A percentile compares a stretch with the other conserved stretches of the same genome.
phyloP scores from a whole-genome alignment of 768 basidiomycete species.

The Suillus fuscotomentosus region DNA sequence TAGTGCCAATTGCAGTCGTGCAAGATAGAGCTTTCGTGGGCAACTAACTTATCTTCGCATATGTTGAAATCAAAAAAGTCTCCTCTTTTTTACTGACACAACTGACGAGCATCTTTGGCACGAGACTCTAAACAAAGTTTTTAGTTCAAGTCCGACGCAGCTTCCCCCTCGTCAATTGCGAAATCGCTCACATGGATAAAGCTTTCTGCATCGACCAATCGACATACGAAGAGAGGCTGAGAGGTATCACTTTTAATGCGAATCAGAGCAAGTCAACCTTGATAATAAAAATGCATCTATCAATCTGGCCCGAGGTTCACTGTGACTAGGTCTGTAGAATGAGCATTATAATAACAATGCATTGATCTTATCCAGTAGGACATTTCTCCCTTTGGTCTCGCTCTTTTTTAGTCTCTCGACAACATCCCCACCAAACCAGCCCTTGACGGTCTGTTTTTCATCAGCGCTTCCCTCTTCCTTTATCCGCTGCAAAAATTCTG shows the following conservation, averaged over 20 bases:
- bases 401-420: slow-evolving; percentile 47
- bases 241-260: neutral
- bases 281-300: neutral
- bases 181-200: neutral
- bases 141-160: neutral
- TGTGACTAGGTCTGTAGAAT: neutral
- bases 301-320: neutral
- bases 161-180: neutral
- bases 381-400: slow-evolving; percentile 65
- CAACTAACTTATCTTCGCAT: neutral
- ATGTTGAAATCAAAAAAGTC: neutral
- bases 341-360: slow-evolving; percentile 23
- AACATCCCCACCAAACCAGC: slow-evolving; percentile 57
- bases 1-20: neutral
- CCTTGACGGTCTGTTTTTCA: slow-evolving; percentile 45
- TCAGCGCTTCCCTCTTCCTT: slow-evolving; percentile 36
- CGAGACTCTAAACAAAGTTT: neutral
- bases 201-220: neutral
- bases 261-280: neutral
- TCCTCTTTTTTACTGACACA: neutral
- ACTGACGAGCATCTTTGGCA: neutral
- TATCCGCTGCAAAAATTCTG: slow-evolving; percentile 67
- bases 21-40: neutral
- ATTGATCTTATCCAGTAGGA: slow-evolving; percentile 61
- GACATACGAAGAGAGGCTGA: neutral